These are phyloP conservation scores for Paraleonurus japonicus DNA, from an alignment of 257 asterid species.

Conservation along the genomic window DNA sequence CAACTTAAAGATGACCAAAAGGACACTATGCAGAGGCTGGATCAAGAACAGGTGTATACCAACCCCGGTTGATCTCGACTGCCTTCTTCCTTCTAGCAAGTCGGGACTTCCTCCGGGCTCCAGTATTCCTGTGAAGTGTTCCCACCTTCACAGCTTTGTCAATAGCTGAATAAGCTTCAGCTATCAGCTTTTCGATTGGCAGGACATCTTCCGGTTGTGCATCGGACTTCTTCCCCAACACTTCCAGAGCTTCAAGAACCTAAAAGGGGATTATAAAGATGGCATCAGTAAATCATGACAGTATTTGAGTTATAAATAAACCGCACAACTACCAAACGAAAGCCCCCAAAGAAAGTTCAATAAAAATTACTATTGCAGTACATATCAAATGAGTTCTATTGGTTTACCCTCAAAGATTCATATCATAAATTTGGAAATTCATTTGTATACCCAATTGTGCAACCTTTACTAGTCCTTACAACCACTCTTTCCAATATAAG, in stretches of 20 bases:
- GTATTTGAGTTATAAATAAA: not conserved
- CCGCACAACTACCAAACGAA: not conserved
- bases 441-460: not conserved
- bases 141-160: slow-evolving; percentile 86
- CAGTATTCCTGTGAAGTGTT: slow-evolving; percentile 83
- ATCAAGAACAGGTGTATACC: slow-evolving; percentile 69
- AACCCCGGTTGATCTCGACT: slow-evolving; percentile 76
- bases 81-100: slow-evolving; percentile 92
- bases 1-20: slow-evolving; percentile 16
- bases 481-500: not conserved
- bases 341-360: not conserved
- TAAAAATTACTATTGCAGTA: not conserved
- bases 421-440: not conserved
- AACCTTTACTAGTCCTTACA: not conserved
- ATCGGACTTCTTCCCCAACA: slow-evolving; percentile 62
- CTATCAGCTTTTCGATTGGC: slow-evolving; percentile 72
- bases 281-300: not conserved
- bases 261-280: slow-evolving; percentile 10
- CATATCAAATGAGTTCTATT: not conserved
- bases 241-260: slow-evolving; percentile 81
- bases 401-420: not conserved
- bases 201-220: slow-evolving; percentile 74
- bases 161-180: slow-evolving; percentile 83
- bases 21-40: slow-evolving; percentile 36
- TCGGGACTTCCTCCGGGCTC: slow-evolving; percentile 94